Evolutionary conservation across 495 filamentous ascomycete genomes (phyloP).

Genomic region (Terfezia boudieri): DNA sequence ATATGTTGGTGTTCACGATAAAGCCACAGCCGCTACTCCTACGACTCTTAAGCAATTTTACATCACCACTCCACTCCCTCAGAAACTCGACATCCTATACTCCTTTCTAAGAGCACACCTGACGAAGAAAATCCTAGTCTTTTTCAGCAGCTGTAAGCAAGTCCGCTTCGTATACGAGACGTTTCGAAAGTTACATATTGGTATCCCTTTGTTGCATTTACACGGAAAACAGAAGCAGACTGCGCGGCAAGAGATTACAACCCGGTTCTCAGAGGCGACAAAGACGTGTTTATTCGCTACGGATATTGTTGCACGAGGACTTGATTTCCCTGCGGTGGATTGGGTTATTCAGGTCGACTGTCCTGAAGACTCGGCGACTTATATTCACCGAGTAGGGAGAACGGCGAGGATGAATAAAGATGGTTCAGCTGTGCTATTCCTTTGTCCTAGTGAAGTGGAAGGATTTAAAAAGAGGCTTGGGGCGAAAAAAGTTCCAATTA

Average conservation of each 20-base stretch:
- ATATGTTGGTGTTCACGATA: conserved; percentile 83
- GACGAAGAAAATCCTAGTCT: conserved; percentile 81
- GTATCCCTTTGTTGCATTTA: conserved; percentile 83
- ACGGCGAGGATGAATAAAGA: conserved; percentile 83
- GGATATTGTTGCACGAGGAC: conserved; percentile 75
- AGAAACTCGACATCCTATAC: conserved; percentile 81
- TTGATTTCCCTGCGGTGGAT: conserved; percentile 92
- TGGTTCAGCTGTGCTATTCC: conserved; percentile 71
- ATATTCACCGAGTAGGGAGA: conserved; percentile 88
- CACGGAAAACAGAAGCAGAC: conserved; percentile 87
- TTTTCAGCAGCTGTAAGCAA: conserved; percentile 84
- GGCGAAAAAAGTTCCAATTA: conserved; percentile 69
- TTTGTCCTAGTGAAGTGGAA: conserved; percentile 76
- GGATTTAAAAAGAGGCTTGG: conserved; percentile 64
- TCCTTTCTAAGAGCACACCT: conserved; percentile 76
- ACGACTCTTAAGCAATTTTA: conserved; percentile 75
- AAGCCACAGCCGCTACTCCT: conserved; percentile 60
- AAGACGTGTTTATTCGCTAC: conserved; percentile 80
- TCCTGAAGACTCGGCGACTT: conserved; percentile 89
- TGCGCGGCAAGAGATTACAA: conserved; percentile 65
- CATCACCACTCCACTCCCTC: conserved; percentile 53
- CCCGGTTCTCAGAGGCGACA: conserved; percentile 53
- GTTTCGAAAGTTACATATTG: conserved; percentile 82
- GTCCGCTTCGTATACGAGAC: conserved; percentile 87
- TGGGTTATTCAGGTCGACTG: conserved; percentile 94